Conservation (phyloP, 495 filamentous ascomycete species). For the Penicillium verhagenii region DNA sequence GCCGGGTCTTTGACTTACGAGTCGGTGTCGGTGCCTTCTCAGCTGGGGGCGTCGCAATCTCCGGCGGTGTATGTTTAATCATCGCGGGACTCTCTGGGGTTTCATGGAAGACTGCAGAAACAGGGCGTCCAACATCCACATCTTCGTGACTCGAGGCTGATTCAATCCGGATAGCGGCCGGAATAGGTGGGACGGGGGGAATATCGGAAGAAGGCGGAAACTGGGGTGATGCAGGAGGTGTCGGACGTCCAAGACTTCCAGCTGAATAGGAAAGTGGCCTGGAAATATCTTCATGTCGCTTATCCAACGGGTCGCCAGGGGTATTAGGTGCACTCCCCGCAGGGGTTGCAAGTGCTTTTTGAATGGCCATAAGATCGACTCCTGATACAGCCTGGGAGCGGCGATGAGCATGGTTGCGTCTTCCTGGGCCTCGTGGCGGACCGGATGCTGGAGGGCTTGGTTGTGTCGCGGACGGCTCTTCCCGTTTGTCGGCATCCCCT, state of each 20-base stretch:
- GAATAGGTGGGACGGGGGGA: constrained; percentile 22
- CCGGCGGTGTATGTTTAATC: constrained; percentile 38
- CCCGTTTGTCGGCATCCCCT: constrained; percentile 64
- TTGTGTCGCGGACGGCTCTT: constrained; percentile 47
- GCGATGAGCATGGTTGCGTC: constrained; percentile 77
- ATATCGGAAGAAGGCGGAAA: constrained; percentile 26
- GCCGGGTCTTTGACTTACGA: constrained; percentile 43
- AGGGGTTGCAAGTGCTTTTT: constrained; percentile 52
- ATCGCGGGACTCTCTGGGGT: constrained; percentile 64
- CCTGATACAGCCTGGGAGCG: constrained; percentile 85
- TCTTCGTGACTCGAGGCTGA: constrained; percentile 56
- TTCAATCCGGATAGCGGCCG: constrained; percentile 18
- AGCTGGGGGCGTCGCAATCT: constrained; percentile 58
- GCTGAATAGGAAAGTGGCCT: constrained; percentile 40
- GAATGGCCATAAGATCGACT: constrained; percentile 73
- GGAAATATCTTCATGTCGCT: constrained; percentile 28
- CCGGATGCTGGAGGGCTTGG: constrained; percentile 47
- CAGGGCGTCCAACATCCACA: constrained; percentile 64
- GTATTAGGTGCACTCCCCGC: constrained; percentile 67
- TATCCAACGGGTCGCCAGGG: constrained; percentile 51
- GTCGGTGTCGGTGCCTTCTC: constrained; percentile 60
- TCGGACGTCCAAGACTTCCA: constrained; percentile 30
- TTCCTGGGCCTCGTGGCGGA: constrained; percentile 47
- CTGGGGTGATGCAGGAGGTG: constrained; percentile 37
- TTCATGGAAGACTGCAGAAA: constrained; percentile 73